Conservation (phyloP, 257 asterid species). For the Solanum lycopersicoides region DNA sequence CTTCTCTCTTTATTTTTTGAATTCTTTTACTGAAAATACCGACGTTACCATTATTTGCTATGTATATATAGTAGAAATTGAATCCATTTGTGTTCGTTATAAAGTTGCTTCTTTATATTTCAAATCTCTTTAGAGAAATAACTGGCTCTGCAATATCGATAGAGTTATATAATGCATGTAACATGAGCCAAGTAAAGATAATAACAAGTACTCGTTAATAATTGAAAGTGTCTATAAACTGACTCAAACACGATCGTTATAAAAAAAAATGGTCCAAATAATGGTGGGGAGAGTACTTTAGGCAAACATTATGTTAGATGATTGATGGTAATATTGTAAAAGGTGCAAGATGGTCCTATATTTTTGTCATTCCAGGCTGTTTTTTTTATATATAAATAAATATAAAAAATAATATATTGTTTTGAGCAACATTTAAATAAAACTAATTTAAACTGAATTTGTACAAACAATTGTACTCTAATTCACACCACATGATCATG, state of each 20-base stretch:
- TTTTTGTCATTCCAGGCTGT: background rate
- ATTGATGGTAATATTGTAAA: background rate
- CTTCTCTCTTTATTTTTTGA: background rate
- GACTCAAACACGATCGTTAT: background rate
- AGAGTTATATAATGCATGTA: background rate
- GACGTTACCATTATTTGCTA: background rate
- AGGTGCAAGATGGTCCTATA: background rate
- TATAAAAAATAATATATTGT: background rate
- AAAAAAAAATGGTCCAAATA: background rate
- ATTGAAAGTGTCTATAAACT: background rate
- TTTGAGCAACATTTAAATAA: background rate
- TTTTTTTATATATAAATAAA: background rate
- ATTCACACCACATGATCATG: background rate
- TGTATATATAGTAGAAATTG: background rate
- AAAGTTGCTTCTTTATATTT: background rate
- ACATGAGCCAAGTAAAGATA: background rate
- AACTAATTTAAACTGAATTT: background rate
- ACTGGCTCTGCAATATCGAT: background rate
- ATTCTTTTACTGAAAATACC: background rate
- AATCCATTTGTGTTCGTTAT: background rate
- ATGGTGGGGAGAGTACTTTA: background rate
- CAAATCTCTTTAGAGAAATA: background rate
- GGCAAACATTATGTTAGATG: background rate
- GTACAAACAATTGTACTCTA: background rate
- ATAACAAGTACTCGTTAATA: background rate